These are phyloP conservation scores for Nakazawaea molendinolei DNA, from an alignment of 805 yeast species.

Conservation along the genomic window DNA sequence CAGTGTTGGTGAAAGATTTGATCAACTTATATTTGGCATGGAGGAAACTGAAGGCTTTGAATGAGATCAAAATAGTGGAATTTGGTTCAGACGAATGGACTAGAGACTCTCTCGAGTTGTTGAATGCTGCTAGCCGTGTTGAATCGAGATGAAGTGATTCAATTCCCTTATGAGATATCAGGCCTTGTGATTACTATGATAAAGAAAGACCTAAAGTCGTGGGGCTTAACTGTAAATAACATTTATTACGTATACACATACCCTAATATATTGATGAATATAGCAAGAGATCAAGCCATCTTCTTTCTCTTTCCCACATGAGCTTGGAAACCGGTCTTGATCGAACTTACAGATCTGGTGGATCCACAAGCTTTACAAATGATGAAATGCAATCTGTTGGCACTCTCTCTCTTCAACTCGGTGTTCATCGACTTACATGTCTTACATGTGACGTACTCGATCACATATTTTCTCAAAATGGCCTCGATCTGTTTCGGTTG, in stretches of 20 bases:
- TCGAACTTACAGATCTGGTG: slow-evolving; percentile 91
- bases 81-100: slow-evolving; percentile 10
- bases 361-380: slow-evolving; percentile 98
- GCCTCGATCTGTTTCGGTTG: slow-evolving; percentile 97
- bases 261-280: too few relatives aligned
- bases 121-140: background rate
- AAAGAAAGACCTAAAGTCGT: too few relatives aligned
- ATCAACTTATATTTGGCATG: slow-evolving; percentile 25
- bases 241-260: too few relatives aligned
- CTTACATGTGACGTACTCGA: slow-evolving; percentile 97
- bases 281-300: too few relatives aligned
- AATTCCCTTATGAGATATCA: too few relatives aligned
- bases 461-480: slow-evolving; percentile 90
- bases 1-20: slow-evolving; percentile 25
- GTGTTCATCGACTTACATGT: slow-evolving; percentile 98
- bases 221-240: too few relatives aligned
- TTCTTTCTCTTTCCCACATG: slow-evolving; percentile 87
- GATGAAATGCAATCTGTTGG: slow-evolving; percentile 94
- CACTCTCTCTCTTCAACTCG: slow-evolving; percentile 88
- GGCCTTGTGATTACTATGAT: too few relatives aligned
- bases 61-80: slow-evolving; percentile 15
- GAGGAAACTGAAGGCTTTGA: slow-evolving; percentile 23
- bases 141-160: background rate
- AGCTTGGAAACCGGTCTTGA: slow-evolving; percentile 99
- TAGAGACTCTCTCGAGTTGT: background rate